Base-by-base conservation (phyloP, 2,329 filamentous ascomycete species). In the Zelopaecilomyces penicillatus region DNA sequence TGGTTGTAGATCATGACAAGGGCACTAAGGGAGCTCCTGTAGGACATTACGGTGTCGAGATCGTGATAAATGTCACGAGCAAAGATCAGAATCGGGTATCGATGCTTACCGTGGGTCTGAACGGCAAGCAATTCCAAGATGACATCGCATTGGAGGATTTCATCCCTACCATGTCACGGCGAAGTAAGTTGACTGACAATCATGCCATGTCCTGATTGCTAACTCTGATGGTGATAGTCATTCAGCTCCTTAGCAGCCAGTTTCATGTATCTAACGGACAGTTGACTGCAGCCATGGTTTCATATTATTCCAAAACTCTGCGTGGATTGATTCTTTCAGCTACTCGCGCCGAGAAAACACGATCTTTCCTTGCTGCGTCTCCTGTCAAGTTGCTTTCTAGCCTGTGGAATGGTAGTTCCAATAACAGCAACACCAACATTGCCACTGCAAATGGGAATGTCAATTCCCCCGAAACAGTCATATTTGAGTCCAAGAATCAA, bases 361-460 rank as follows among this genome's bases (percentile, higher is more conserved):
- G 76, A 44, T 82, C 80, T 1, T 86, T 87, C 58, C 75, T 91
- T 7, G 81, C 82, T 4, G 78, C 83, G n/a, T 96, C 90, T 1
- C 90, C 91, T 0, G 87, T 94, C 39, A 97, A 96, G 62, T 74
- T 95, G 57, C 71, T 97, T 11, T 94, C 90, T 0, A 95, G 77
- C 57, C 78, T 96, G 43, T 80, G 94, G 55, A 77, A 80, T 31
- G 78, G 80, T 27, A 76, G 74, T 45, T 74, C 72, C 31, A 73
- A 69, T 49, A 67, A 64, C 32, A 62, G 33, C 26, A 34, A 34
- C 32, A 34, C 9, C 32, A 12, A 34, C 32, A 9, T 9, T 9
- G 32, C 32, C 32, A 12, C 12, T 9, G 19, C 19, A 19, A 19
- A 19, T 19, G 19, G 19, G 19, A 19, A 19, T 19, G 19, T 19